These are phyloP conservation scores for Letharia columbiana DNA, from an alignment of 495 filamentous ascomycete species.

Conservation along the genomic window DNA sequence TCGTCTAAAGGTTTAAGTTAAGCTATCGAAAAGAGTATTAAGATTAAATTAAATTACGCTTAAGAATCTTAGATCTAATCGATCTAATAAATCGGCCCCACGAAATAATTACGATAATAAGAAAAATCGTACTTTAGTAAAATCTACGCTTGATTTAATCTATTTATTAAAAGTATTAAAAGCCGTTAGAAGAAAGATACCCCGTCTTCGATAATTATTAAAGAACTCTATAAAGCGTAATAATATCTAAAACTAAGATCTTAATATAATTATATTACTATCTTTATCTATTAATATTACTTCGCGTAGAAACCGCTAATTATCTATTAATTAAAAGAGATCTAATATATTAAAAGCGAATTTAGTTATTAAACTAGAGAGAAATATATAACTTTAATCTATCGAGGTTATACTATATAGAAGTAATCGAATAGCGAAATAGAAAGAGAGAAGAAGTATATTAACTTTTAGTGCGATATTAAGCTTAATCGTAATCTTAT, in stretches of 20 bases:
- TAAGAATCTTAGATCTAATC: constrained; percentile 4
- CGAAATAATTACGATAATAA: constrained; percentile 2
- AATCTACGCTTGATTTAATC: constrained; percentile 16
- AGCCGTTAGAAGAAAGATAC: constrained; percentile 17
- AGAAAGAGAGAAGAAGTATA: not conserved
- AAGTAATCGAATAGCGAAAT: not conserved
- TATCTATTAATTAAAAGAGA: not conserved
- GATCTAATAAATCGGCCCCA: constrained; percentile 3
- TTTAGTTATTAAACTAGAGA: not conserved
- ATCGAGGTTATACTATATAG: not conserved
- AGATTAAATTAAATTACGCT: constrained; percentile 7
- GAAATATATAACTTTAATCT: not conserved
- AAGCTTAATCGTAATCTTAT: not conserved
- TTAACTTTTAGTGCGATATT: not conserved
- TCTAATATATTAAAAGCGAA: not conserved
- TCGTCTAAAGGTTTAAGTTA: constrained; percentile 3
- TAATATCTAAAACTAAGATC: not conserved
- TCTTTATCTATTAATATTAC: not conserved
- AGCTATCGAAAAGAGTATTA: constrained; percentile 1
- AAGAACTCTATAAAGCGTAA: not conserved
- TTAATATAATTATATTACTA: not conserved
- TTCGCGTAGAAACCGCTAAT: not conserved
- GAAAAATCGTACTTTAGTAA: constrained; percentile 9
- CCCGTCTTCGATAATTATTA: constrained; percentile 1
- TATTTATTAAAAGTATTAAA: constrained; percentile 26